phyloP scores from a whole-genome alignment of 106 monocot genomes.

The Allium fistulosum region DNA sequence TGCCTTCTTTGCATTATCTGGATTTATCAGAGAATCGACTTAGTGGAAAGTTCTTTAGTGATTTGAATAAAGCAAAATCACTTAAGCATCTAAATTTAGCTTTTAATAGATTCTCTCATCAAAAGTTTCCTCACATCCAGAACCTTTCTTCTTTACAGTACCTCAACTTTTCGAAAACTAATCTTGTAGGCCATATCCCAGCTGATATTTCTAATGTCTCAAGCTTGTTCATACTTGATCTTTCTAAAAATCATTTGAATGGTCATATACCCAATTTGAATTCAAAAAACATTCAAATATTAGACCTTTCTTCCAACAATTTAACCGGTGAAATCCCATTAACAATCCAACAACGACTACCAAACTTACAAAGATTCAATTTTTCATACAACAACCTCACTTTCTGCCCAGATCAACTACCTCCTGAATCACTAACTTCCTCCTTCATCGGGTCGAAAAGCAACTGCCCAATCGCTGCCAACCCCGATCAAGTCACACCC shows the following conservation, averaged over 20 bases:
- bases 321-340: slow-evolving; percentile 59
- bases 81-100: slow-evolving; percentile 78
- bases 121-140: slow-evolving; percentile 30
- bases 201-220: slow-evolving; percentile 33
- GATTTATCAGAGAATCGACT: slow-evolving; percentile 64
- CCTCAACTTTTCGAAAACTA: slow-evolving; percentile 61
- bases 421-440: slow-evolving; percentile 21
- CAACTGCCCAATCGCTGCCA: slow-evolving; percentile 75
- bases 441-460: slow-evolving; percentile 49
- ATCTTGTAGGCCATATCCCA: slow-evolving; percentile 45
- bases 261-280: slow-evolving; percentile 52
- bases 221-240: slow-evolving; percentile 44
- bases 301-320: slow-evolving; percentile 76
- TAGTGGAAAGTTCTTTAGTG: slow-evolving; percentile 33
- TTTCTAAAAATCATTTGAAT: slow-evolving; percentile 57
- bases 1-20: slow-evolving; percentile 39
- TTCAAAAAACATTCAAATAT: slow-evolving; percentile 15
- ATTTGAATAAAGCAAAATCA: slow-evolving; percentile 8
- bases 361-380: slow-evolving; percentile 44
- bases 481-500: slow-evolving; percentile 28
- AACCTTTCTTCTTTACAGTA: slow-evolving; percentile 33
- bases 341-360: slow-evolving; percentile 31
- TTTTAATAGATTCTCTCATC: slow-evolving; percentile 53
- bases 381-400: slow-evolving; percentile 87
- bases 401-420: slow-evolving; percentile 37